Percentiles rank a stretch among this genome's conserved stretches.
Evolutionary conservation across 2,329 filamentous ascomycete species (phyloP).

Genomic region (Scortechinia acanthostroma): DNA sequence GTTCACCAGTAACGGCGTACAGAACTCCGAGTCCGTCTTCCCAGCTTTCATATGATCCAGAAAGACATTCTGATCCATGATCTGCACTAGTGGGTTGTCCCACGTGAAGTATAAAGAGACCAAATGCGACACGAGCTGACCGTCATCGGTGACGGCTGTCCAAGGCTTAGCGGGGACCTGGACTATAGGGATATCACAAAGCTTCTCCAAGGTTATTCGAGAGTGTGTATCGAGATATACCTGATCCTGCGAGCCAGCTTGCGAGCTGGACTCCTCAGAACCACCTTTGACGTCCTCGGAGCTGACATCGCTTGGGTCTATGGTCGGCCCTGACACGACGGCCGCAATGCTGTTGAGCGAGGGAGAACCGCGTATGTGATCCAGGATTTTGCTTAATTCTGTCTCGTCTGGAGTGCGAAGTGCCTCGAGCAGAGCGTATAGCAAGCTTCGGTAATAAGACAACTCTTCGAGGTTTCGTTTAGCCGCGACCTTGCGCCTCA

Average conservation of each 20-base stretch:
- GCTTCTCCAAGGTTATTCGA: conserved; percentile 9
- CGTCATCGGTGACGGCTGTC: conserved; percentile 5
- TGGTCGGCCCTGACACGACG: neutral
- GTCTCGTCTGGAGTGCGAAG: neutral
- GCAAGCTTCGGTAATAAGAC: conserved; percentile 9
- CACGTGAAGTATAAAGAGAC: conserved; percentile 3
- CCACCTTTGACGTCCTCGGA: neutral
- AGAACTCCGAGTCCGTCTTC: neutral
- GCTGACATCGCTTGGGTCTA: neutral
- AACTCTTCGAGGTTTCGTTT: conserved; percentile 23
- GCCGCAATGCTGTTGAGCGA: neutral
- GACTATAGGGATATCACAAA: conserved; percentile 18
- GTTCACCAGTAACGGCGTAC: neutral
- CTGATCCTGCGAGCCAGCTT: neutral
- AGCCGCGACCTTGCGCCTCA: conserved; percentile 22
- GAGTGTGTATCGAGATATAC: conserved; percentile 16
- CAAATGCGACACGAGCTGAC: conserved; percentile 1
- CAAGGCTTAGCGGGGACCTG: conserved; percentile 11
- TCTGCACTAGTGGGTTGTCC: conserved; percentile 1
- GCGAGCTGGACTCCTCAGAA: neutral
- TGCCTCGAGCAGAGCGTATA: neutral
- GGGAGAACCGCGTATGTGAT: neutral
- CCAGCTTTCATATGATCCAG: neutral
- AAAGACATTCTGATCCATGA: neutral
- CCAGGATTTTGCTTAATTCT: neutral